Evolutionary conservation across 768 basidiomycete species (phyloP), one percentile per base, ranked within the genome.

Genomic region (Mycena sanguinolenta): DNA sequence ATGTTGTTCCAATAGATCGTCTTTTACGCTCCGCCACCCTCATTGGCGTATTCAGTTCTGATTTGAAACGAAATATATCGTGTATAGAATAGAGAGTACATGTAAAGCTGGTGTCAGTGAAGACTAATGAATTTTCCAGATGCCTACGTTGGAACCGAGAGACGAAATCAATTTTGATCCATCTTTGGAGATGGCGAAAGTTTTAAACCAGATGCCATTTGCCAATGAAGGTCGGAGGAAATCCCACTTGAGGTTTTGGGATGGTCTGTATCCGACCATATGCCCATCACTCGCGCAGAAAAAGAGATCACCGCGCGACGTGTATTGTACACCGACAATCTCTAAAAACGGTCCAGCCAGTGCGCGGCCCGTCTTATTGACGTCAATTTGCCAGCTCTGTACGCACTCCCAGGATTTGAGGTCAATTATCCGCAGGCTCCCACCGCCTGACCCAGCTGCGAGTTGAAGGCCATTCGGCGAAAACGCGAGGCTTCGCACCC

Each of bases 371-470:
- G 36, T 13, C 10, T 5, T 10, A 16, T 28, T 19, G 5, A 54
- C 25, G 30, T 63, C 67, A n/a, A 74, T 44, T 30, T 72, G 66
- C 70, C 70, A 72, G 27, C 19, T 54, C 34, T 74, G 66, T 32
- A 32, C 46, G 52, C 50, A 54, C n/a, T 55, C 59, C 3, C 65
- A 69, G n/a, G 68, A 67, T 17, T 23, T 6, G 21, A 64, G 23
- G 66, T 73, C 55, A 49, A 72, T 73, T 7, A 73, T 52, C 21
- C 53, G 39, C 25, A 75, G 34, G 4, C 62, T 53, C 23, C 65
- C 69, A 2, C 42, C 65, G 7, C 23, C 1, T 8, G 69, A 49
- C 16, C 71, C 67, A 12, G 74, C 67, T 6, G 67, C 74, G 16
- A 75, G 60, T 21, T 14, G 34, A 12, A 42, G 30, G 13, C 53